Conservation (phyloP, 2,329 filamentous ascomycete species). For the Aspergillus sp. region DNA sequence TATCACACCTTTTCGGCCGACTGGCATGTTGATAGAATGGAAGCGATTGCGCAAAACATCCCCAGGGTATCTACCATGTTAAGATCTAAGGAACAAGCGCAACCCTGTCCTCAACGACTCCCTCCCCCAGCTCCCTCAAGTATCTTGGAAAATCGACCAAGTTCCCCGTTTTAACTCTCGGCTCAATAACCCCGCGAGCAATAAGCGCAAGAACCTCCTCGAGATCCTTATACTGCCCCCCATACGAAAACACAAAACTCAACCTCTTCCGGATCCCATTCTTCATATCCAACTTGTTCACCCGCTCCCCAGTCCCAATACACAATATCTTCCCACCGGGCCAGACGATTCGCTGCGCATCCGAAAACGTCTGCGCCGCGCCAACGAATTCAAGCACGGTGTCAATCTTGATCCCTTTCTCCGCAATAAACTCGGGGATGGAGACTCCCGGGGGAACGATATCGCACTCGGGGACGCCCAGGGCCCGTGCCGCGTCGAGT, state of each 20-base stretch:
- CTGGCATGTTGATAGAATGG: no score
- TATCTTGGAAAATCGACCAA: slow-evolving; percentile 40
- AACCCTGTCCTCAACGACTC: slow-evolving; percentile 36
- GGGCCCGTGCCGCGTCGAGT: slow-evolving; percentile 30
- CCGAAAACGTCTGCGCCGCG: slow-evolving; percentile 42
- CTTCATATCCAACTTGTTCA: slow-evolving; percentile 52
- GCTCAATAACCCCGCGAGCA: slow-evolving; percentile 37
- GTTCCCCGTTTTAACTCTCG: slow-evolving; percentile 38
- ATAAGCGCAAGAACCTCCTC: slow-evolving; percentile 35
- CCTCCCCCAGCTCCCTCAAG: slow-evolving; percentile 40
- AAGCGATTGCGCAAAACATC: no score
- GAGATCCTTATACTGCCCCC: slow-evolving; percentile 47
- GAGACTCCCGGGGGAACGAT: slow-evolving; percentile 36
- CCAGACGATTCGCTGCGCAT: slow-evolving; percentile 37
- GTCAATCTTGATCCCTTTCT: slow-evolving; percentile 33
- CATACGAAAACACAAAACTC: slow-evolving; percentile 50
- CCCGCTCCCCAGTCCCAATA: slow-evolving; percentile 44
- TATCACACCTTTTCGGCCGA: no score
- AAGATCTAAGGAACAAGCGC: slow-evolving; percentile 12
- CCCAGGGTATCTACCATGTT: no score
- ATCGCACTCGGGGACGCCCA: slow-evolving; percentile 38
- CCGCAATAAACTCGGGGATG: slow-evolving; percentile 34
- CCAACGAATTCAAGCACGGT: slow-evolving; percentile 42
- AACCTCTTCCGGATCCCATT: slow-evolving; percentile 50
- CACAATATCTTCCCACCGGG: slow-evolving; percentile 41